Percentiles rank a stretch among this genome's conserved stretches.
Evolutionary conservation across 2,329 filamentous ascomycete species (phyloP).

Genomic region (Beauveria sp.): DNA sequence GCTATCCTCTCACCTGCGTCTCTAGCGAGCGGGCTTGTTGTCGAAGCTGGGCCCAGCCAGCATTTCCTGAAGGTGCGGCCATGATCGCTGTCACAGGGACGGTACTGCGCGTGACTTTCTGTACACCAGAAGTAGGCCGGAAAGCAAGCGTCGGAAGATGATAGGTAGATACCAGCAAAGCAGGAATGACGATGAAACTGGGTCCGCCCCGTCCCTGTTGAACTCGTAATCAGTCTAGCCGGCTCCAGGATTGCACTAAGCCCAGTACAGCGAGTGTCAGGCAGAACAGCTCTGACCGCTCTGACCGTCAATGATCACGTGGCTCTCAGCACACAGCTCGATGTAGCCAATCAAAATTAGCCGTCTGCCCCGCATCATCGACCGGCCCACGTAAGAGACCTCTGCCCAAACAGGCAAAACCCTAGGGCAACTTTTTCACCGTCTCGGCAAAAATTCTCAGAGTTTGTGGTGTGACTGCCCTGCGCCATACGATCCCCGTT

Average conservation of each 20-base stretch:
- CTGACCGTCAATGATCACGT: constrained; percentile 20
- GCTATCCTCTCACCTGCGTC: constrained; percentile 62
- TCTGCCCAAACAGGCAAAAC: constrained; percentile 21
- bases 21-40: constrained; percentile 86
- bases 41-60: constrained; percentile 87
- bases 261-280: not conserved
- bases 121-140: not conserved
- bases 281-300: constrained; percentile 23
- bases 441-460: constrained; percentile 29
- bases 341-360: constrained; percentile 26
- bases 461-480: constrained; percentile 8
- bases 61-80: constrained; percentile 46
- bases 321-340: constrained; percentile 11
- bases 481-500: constrained; percentile 15
- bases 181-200: constrained; percentile 10
- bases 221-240: not conserved
- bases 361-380: constrained; percentile 16
- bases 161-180: not conserved
- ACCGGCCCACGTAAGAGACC: not conserved
- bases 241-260: not conserved
- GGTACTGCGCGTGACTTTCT: not conserved
- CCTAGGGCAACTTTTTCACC: constrained; percentile 29
- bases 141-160: constrained; percentile 2
- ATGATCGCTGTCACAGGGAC: constrained; percentile 26
- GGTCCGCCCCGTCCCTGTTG: constrained; percentile 6